Conservation (phyloP, 345 rosid genomes). For the Carallia brachiata region DNA sequence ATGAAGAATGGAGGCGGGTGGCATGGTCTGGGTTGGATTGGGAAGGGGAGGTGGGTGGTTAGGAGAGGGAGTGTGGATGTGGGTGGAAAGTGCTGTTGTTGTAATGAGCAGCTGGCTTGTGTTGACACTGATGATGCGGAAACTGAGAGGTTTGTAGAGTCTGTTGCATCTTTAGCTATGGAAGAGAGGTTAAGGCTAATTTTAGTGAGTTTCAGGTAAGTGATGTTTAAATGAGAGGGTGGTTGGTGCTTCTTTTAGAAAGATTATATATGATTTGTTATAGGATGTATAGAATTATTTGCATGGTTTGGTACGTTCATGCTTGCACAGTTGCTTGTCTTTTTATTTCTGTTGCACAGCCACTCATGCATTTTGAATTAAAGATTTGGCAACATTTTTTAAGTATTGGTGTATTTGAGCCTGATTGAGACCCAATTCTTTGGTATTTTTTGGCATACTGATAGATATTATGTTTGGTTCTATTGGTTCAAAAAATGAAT, state of each 20-base stretch:
- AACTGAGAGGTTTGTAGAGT: slow-evolving; percentile 58
- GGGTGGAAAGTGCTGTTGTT: slow-evolving; percentile 61
- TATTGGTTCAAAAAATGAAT: background rate
- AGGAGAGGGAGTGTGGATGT: slow-evolving; percentile 47
- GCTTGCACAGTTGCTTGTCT: no score
- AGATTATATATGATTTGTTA: no score
- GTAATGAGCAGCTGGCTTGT: slow-evolving; percentile 58
- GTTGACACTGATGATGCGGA: slow-evolving; percentile 69
- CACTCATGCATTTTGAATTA: no score
- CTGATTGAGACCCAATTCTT: background rate
- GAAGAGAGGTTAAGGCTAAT: slow-evolving; percentile 75
- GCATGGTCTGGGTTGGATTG: slow-evolving; percentile 95
- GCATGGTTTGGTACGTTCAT: no score
- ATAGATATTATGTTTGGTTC: background rate
- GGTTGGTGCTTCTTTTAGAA: no score
- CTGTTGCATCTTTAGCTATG: slow-evolving; percentile 71
- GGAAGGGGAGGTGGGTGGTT: slow-evolving; percentile 68
- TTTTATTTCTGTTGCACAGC: no score
- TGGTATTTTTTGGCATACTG: background rate
- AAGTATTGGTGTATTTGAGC: background rate
- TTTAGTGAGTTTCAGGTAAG: slow-evolving; percentile 84
- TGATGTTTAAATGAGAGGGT: background rate
- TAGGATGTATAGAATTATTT: no score
- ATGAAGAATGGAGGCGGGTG: slow-evolving; percentile 83
- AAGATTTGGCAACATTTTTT: background rate